phyloP scores from a whole-genome alignment of 345 rosid genomes.

The Gossypioides kirkii region DNA sequence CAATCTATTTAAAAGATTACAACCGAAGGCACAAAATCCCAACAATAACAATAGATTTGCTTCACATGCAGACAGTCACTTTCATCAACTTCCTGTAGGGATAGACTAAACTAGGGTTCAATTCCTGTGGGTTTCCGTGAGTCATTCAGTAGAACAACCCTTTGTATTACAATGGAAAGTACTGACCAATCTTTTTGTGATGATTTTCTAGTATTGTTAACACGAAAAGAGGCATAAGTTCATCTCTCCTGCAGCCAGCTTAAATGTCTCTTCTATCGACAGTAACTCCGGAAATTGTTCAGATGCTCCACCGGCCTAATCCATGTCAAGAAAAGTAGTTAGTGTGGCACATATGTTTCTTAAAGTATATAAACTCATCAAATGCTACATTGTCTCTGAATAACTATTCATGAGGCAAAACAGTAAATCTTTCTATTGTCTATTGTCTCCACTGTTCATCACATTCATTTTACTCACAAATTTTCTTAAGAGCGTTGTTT shows the following conservation, averaged over 20 bases:
- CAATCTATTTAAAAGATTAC: too few species aligned
- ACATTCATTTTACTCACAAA: not conserved
- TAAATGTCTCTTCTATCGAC: conserved; percentile 42
- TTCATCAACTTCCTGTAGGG: conserved; percentile 37
- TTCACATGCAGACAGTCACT: conserved; percentile 10
- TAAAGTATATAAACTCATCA: not conserved
- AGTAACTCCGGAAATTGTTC: conserved; percentile 29
- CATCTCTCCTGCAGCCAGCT: conserved; percentile 50
- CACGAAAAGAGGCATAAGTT: conserved; percentile 40
- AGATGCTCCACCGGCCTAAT: conserved; percentile 24
- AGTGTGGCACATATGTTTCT: not conserved
- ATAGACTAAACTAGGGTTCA: conserved; percentile 26
- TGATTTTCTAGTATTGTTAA: conserved; percentile 16
- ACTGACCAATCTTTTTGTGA: not conserved
- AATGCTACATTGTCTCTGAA: not conserved
- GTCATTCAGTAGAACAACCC: not conserved
- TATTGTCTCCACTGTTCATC: not conserved
- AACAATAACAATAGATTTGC: too few species aligned
- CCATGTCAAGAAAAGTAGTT: not conserved
- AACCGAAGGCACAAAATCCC: too few species aligned
- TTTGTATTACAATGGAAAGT: not conserved
- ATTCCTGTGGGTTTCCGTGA: not conserved
- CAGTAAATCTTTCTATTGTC: not conserved
- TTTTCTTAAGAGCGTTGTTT: not conserved
- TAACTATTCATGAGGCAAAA: not conserved